Evolutionary conservation across 2,329 filamentous ascomycete species (phyloP).

Genomic region (Trichophaea hybrida): DNA sequence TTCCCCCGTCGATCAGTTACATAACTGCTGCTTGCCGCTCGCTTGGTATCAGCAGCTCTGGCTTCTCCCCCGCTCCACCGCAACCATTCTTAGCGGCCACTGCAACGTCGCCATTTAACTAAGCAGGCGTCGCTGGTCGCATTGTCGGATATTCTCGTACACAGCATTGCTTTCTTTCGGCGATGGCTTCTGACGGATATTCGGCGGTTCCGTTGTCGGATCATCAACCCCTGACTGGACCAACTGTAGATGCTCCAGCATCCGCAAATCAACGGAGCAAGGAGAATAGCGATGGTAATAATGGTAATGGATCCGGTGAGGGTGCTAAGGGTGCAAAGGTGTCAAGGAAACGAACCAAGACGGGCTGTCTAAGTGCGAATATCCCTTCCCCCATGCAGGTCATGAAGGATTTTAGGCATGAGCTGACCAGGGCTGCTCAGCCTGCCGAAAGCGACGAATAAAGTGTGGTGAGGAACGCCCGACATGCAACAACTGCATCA

Average conservation of each 20-base stretch:
- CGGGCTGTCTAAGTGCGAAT: constrained; percentile 28
- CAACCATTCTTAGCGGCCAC: neutral
- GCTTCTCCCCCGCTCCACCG: neutral
- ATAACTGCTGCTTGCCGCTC: neutral
- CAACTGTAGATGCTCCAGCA: neutral
- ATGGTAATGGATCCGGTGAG: neutral
- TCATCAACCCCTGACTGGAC: neutral
- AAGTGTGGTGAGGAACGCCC: constrained; percentile 90
- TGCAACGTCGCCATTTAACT: neutral
- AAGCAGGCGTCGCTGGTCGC: neutral
- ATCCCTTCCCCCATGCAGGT: neutral
- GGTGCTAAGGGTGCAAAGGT: constrained; percentile 14
- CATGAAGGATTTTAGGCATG: neutral
- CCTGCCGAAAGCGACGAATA: constrained; percentile 85
- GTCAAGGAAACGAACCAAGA: constrained; percentile 28
- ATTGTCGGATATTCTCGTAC: neutral
- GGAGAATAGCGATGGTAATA: neutral
- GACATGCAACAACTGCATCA: constrained; percentile 70
- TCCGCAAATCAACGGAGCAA: neutral
- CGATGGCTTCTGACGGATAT: neutral
- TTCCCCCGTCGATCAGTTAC: neutral
- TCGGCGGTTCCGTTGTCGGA: neutral
- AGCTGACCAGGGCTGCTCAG: constrained; percentile 33
- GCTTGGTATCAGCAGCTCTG: neutral
- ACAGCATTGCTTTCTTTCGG: neutral